A percentile compares a stretch with the other conserved stretches of the same genome.
Conservation (phyloP, 139 green algal genomes). For the Limnomonas spitsbergensis region DNA sequence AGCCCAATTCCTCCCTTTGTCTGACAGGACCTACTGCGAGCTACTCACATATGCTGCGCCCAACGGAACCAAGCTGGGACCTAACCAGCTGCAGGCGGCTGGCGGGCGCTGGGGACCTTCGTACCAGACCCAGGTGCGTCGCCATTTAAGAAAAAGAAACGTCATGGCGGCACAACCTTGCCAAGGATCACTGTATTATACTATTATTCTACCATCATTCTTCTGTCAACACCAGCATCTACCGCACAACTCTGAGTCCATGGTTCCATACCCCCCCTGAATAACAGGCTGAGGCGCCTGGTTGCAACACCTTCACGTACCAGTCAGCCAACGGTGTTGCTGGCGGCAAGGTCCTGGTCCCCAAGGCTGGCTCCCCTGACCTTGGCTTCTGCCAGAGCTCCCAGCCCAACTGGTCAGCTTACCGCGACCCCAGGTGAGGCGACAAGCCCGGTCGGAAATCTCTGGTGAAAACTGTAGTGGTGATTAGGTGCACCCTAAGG, state of each 20-base stretch:
- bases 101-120: background rate
- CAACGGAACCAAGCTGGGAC: too few relatives aligned
- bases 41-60: background rate
- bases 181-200: background rate
- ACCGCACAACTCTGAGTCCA: background rate
- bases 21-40: background rate
- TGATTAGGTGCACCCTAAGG: too few relatives aligned
- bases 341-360: constrained; percentile 9
- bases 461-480: too few relatives aligned
- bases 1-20: too few relatives aligned
- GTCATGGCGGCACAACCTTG: background rate
- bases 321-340: constrained; percentile 18
- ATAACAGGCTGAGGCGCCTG: background rate
- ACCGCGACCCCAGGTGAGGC: constrained; percentile 47
- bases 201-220: background rate
- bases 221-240: background rate
- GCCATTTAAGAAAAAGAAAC: background rate
- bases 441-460: background rate
- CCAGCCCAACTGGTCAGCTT: constrained; percentile 54
- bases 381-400: constrained; percentile 45
- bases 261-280: background rate
- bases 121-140: constrained; percentile 7
- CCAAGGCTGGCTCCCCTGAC: background rate
- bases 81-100: background rate
- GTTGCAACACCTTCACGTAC: constrained; percentile 26